A percentile compares a stretch with the other conserved stretches of the same genome.
Evolutionary conservation across 2,329 filamentous ascomycete species (phyloP).

Genomic region (Cordyceps pruinosa): DNA sequence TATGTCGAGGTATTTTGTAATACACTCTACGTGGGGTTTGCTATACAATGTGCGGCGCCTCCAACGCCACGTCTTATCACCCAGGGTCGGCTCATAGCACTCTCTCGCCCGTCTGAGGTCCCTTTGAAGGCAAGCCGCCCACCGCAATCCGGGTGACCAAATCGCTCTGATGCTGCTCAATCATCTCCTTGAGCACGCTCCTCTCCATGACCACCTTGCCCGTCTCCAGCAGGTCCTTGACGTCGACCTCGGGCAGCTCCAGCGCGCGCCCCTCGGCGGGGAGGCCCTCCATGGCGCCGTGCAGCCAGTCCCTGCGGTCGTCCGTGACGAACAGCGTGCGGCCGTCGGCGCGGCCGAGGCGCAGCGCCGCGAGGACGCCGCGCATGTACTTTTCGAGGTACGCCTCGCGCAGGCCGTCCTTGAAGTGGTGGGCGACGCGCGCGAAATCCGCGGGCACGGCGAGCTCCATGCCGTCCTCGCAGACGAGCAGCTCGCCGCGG

Average conservation of each 20-base stretch:
- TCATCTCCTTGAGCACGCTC: slow-evolving; percentile 66
- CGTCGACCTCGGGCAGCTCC: slow-evolving; percentile 74
- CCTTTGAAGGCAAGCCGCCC: slow-evolving; percentile 30
- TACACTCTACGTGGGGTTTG: slow-evolving; percentile 9
- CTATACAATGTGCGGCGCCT: slow-evolving; percentile 2
- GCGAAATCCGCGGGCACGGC: slow-evolving; percentile 44
- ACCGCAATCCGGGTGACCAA: slow-evolving; percentile 43
- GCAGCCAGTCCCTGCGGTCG: slow-evolving; percentile 54
- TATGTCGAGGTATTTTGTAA: too few relatives aligned
- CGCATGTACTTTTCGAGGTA: slow-evolving; percentile 57
- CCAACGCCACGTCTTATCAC: background rate
- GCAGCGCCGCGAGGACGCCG: slow-evolving; percentile 63
- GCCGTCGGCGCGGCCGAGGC: slow-evolving; percentile 60
- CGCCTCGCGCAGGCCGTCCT: slow-evolving; percentile 44
- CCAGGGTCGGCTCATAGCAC: slow-evolving; percentile 21
- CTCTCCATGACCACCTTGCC: slow-evolving; percentile 83
- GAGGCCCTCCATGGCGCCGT: slow-evolving; percentile 56
- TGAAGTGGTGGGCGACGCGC: slow-evolving; percentile 35
- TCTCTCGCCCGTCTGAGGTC: slow-evolving; percentile 32
- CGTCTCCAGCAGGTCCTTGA: slow-evolving; percentile 86
- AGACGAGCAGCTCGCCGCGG: slow-evolving; percentile 77
- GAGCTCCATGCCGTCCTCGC: slow-evolving; percentile 71
- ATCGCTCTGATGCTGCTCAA: slow-evolving; percentile 66
- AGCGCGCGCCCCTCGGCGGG: slow-evolving; percentile 63
- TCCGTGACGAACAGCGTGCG: slow-evolving; percentile 70